Conservation (phyloP, 805 yeast species). For the Nakazawaea sp. region DNA sequence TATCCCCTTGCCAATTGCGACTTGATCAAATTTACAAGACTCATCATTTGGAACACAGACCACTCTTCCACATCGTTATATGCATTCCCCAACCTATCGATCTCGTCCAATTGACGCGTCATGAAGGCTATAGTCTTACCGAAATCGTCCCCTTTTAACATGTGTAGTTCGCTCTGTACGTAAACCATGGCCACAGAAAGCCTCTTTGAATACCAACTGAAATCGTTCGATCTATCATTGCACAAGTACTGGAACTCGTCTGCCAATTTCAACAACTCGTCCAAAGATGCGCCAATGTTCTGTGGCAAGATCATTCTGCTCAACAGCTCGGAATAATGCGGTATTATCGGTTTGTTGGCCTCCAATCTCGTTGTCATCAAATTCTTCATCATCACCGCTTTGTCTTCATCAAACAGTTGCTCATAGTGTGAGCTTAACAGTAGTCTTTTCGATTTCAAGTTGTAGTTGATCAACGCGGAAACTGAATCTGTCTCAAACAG, state of each 20-base stretch:
- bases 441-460: slow-evolving; percentile 37
- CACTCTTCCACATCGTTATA: slow-evolving; percentile 71
- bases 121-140: slow-evolving; percentile 59
- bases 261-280: slow-evolving; percentile 65
- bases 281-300: slow-evolving; percentile 47
- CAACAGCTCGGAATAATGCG: slow-evolving; percentile 41
- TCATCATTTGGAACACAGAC: slow-evolving; percentile 60
- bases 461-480: slow-evolving; percentile 30
- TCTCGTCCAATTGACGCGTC: slow-evolving; percentile 45
- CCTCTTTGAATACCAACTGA: slow-evolving; percentile 91
- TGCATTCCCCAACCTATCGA: slow-evolving; percentile 49
- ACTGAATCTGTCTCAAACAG: slow-evolving; percentile 27
- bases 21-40: slow-evolving; percentile 58
- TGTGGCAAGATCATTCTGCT: slow-evolving; percentile 60
- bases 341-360: slow-evolving; percentile 41
- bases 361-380: slow-evolving; percentile 40
- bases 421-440: slow-evolving; percentile 24
- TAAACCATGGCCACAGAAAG: slow-evolving; percentile 62
- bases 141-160: slow-evolving; percentile 62
- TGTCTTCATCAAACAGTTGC: slow-evolving; percentile 12
- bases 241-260: slow-evolving; percentile 82
- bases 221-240: slow-evolving; percentile 73
- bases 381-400: slow-evolving; percentile 14
- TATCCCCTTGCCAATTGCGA: slow-evolving; percentile 68
- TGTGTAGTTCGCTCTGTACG: slow-evolving; percentile 70